Percentiles rank a stretch among this genome's conserved stretches.
phyloP scores from a whole-genome alignment of 2,329 filamentous ascomycete species.

The Chaetomium sp. region DNA sequence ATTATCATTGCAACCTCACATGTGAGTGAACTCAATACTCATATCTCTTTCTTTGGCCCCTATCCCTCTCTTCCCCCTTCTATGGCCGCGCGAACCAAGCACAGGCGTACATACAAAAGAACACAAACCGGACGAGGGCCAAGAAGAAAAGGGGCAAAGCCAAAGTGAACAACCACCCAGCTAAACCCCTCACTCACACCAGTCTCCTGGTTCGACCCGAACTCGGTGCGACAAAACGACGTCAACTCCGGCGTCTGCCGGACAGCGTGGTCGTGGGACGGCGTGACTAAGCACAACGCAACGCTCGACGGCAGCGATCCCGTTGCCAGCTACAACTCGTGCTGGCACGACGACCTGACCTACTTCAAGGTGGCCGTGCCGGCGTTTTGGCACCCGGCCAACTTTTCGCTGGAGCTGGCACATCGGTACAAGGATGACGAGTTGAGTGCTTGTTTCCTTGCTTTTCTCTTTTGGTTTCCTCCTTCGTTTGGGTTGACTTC shows the following conservation, averaged over 20 bases:
- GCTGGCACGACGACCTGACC: constrained; percentile 8
- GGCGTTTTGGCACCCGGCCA: constrained; percentile 20
- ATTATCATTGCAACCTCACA: constrained; percentile 21
- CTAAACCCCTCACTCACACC: no score
- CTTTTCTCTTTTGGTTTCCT: no score
- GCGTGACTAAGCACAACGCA: constrained; percentile 10
- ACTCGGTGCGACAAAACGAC: constrained; percentile 26
- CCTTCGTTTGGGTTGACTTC: no score
- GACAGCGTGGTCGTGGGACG: constrained; percentile 24
- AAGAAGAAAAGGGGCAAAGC: background rate
- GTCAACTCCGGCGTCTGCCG: constrained; percentile 22
- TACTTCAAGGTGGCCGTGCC: constrained; percentile 23
- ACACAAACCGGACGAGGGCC: background rate
- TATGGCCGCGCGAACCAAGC: no score
- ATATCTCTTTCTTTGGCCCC: background rate
- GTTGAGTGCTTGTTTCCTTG: constrained; percentile 5
- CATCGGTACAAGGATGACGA: constrained; percentile 25
- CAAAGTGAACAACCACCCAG: background rate
- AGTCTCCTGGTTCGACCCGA: constrained; percentile 28
- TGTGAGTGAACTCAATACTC: constrained; percentile 16
- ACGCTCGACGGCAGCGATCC: constrained; percentile 14
- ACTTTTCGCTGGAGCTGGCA: constrained; percentile 23
- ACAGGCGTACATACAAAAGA: background rate
- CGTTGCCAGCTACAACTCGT: constrained; percentile 12
- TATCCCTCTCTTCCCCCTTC: no score